Percentiles rank a stretch among this genome's conserved stretches.
These are phyloP conservation scores for Cystoisospora suis DNA, from an alignment of 169 alveolate genomes.

Conservation along the genomic window DNA sequence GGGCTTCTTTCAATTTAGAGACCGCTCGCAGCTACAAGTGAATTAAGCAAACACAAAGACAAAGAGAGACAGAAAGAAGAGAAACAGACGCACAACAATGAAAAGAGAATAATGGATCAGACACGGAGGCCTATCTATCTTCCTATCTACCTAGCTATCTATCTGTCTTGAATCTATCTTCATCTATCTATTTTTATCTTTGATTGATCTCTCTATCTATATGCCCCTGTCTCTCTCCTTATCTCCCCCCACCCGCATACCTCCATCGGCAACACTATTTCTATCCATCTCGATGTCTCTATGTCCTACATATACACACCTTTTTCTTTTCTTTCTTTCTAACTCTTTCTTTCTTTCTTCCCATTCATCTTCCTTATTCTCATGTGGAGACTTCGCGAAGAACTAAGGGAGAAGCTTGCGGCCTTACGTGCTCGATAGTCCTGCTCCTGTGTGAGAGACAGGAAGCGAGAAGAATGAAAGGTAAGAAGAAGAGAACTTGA, in stretches of 20 bases:
- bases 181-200: not conserved
- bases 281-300: not conserved
- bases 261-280: not conserved
- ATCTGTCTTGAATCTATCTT: not conserved
- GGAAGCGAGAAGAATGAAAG: not conserved
- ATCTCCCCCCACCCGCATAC: not conserved
- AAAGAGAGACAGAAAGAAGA: not conserved
- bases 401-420: not conserved
- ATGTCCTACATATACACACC: too few relatives aligned
- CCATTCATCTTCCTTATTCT: not conserved
- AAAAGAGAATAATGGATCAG: too few relatives aligned
- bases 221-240: not conserved
- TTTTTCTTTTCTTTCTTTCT: too few relatives aligned
- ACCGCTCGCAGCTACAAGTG: conserved; percentile 26
- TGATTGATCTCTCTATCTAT: not conserved
- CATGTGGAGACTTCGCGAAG: not conserved
- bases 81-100: not conserved
- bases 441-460: conserved; percentile 5
- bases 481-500: not conserved
- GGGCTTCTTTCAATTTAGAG: conserved; percentile 22
- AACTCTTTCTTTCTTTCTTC: not conserved
- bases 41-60: not conserved
- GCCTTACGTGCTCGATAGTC: conserved; percentile 4
- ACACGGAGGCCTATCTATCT: not conserved
- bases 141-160: not conserved